Conservation (phyloP, 805 yeast genomes). For the Spathaspora arborariae region DNA sequence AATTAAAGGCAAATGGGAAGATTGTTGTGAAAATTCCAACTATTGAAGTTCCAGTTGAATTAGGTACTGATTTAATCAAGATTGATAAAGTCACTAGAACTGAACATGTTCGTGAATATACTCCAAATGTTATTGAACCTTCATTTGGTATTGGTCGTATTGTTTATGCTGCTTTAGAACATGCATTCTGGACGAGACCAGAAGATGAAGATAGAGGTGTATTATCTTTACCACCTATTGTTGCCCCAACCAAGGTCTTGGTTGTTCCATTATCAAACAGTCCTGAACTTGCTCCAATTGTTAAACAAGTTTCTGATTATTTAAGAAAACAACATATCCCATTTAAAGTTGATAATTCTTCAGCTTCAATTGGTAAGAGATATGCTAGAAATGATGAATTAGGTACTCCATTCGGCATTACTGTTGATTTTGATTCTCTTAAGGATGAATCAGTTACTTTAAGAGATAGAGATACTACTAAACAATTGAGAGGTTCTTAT, state of each 20-base stretch:
- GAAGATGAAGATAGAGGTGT: constrained; percentile 83
- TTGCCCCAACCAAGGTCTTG: constrained; percentile 96
- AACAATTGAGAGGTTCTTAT: constrained; percentile 90
- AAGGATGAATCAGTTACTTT: constrained; percentile 86
- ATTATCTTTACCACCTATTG: constrained; percentile 87
- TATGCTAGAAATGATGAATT: constrained; percentile 97
- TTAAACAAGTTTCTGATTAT: constrained; percentile 61
- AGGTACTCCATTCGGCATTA: constrained; percentile 98
- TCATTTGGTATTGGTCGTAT: constrained; percentile 99
- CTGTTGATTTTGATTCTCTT: constrained; percentile 91
- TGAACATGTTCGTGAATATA: constrained; percentile 91
- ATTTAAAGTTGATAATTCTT: constrained; percentile 93
- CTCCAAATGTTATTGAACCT: constrained; percentile 98
- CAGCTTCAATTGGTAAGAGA: constrained; percentile 97
- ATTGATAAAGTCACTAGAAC: constrained; percentile 76
- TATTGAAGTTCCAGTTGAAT: constrained; percentile 58
- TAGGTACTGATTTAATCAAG: constrained; percentile 66
- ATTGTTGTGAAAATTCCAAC: constrained; percentile 68
- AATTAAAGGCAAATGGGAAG: constrained; percentile 58
- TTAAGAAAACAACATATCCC: constrained; percentile 83
- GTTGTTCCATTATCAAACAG: constrained; percentile 91
- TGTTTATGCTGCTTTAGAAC: constrained; percentile 89
- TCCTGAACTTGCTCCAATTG: constrained; percentile 71
- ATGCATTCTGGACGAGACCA: constrained; percentile 91
- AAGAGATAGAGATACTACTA: constrained; percentile 96